Evolutionary conservation across 176 grass and related monocot genomes (phyloP), one percentile per base, ranked within the genome.

Genomic region (Triticum timopheevii): DNA sequence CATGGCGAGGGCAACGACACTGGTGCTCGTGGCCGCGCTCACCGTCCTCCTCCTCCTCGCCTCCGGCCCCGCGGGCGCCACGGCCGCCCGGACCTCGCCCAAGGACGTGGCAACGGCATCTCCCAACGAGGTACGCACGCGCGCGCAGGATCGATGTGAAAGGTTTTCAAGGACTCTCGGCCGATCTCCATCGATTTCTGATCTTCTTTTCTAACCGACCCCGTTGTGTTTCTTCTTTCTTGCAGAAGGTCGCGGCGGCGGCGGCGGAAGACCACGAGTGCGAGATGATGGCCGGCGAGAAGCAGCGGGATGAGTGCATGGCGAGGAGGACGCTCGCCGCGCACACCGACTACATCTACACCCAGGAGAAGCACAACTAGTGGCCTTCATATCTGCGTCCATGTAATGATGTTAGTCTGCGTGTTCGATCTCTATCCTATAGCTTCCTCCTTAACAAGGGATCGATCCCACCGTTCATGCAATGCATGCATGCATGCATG

Each of bases 301-400:
- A 89, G 45, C 77, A 76, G 24, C 44, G 56, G 69, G 89, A 93
- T 65, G 90, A 86, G 44, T 96, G 94, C 92, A 34, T 93, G 65
- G 38, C 79, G 82, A 86, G 87, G 82, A 81, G 87, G 81, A 92
- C 89, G 56, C 94, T 96, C 19, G 78, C 16, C 6, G 94, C 92
- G 24, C 94, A 96, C 77, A 93, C 82, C 8, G 94, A 96, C 80
- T 96, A 96, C 89, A 96, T 96, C 85, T 96, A 96, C 90, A 96
- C 94, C 45, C 90, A 95, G 82, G 9, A 84, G 68, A 81, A 95
- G 35, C 93, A 95, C 88, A 61, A 93, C 22, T 95, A 47, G 61
- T 9, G 0, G 4, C 61, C 39, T 47, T 6, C 40, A 68, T 36
- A 67, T 15, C 10, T 72, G 34, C 24, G 22, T 71, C 50, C 36